Evolutionary conservation across 2,329 filamentous ascomycete species (phyloP), one percentile per base, ranked within the genome.

Genomic region (Colletotrichum salicis): DNA sequence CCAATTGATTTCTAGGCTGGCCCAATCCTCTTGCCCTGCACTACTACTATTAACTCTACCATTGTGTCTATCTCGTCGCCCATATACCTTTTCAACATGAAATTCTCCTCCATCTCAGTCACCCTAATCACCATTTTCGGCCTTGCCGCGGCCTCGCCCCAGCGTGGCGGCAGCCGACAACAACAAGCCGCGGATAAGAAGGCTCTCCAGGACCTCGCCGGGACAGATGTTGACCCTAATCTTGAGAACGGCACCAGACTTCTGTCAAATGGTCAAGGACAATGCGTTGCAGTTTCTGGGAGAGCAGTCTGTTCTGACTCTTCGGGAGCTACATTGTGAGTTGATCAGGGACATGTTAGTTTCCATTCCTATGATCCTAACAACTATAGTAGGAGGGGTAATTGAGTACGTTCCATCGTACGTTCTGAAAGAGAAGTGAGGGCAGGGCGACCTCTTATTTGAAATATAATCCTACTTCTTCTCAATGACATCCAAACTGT

Each of bases 171-270:
- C 11, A 66, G 56, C 56, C 66, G 19, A 22, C 24, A 59, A 13
- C 56, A 70, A 35, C 67, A 70, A 51, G 56, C 10, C 24, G 67
- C 67, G 6, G 62, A 67, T 13, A 35, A 24, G n/a, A 31, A 66
- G 56, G 67, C 67, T 13, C 63, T 70, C 12, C 45, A 27, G 48
- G 67, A 67, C 35, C 67, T 70, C 6, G 67, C 67, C 31, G 56
- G 67, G 35, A 67, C 48, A n/a, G 56, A 60, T 19, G 62, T 70
- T 22, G 56, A 70, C 24, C 63, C 67, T 12, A 66, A 67, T 27
- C 67, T 70, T 15, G 62, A 65, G 4, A 70, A 70, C 12, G 62
- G 67, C 22, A 70, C 62, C 12, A 61, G 48, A 2, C 67, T 70
- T 48, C 56, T 70, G 12, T 19, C 19, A n/a, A 70, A 61, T 19